phyloP scores from a whole-genome alignment of 2,329 filamentous ascomycete species.

The Ophiostoma montium region DNA sequence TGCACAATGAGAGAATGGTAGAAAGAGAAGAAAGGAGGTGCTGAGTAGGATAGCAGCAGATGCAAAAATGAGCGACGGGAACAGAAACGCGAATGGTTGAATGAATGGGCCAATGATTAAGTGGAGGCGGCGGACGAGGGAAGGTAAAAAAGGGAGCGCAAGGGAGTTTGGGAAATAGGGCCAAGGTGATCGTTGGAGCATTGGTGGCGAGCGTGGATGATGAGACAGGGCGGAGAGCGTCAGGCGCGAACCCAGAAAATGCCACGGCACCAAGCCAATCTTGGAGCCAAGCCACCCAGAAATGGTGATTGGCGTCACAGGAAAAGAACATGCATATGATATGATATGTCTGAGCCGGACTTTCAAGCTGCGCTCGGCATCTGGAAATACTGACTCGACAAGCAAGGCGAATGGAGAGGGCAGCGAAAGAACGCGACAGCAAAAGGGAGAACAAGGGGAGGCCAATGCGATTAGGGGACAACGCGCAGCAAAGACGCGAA shows the following conservation, averaged over 20 bases:
- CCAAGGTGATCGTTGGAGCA: constrained; percentile 2
- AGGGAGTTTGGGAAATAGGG: constrained; percentile 8
- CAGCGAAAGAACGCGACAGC: neutral
- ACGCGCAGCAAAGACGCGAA: neutral
- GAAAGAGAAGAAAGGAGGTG: constrained; percentile 2
- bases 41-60: constrained; percentile 8
- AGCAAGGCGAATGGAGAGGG: constrained; percentile 1
- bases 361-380: neutral
- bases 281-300: neutral
- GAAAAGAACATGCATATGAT: constrained; percentile 1
- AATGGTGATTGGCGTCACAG: constrained; percentile 8
- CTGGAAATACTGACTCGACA: neutral
- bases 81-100: constrained; percentile 6
- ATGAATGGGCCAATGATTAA: constrained; percentile 10
- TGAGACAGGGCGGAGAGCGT: constrained; percentile 8
- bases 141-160: constrained; percentile 11
- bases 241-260: constrained; percentile 5
- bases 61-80: constrained; percentile 8
- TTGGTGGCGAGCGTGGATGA: constrained; percentile 5
- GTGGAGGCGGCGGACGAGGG: constrained; percentile 10
- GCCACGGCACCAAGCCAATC: constrained; percentile 2
- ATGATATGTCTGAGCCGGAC: neutral
- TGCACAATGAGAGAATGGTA: constrained; percentile 6
- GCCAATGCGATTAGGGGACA: neutral
- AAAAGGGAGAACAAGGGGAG: constrained; percentile 1